Evolutionary conservation across 2,329 filamentous ascomycete species (phyloP).

Genomic region (Orbilia ellipsospora): DNA sequence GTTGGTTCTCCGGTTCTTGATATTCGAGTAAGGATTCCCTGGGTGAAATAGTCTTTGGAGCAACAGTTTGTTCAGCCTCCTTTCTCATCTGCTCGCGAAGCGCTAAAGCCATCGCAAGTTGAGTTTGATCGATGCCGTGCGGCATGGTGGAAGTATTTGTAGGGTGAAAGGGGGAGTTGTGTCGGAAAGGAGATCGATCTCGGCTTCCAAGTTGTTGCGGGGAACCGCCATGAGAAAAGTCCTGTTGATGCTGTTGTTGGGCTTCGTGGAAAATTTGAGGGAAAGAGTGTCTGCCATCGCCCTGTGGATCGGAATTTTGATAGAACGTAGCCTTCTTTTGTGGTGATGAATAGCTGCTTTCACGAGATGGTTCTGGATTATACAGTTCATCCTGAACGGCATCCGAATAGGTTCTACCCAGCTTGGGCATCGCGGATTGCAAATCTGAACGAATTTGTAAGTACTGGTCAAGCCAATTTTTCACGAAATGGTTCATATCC

Average conservation of each 20-base stretch:
- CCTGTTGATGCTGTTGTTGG: slow-evolving; percentile 57
- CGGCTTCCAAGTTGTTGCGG: slow-evolving; percentile 63
- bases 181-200: slow-evolving; percentile 81
- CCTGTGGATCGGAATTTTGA: slow-evolving; percentile 69
- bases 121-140: slow-evolving; percentile 49
- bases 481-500: slow-evolving; percentile 59
- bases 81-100: slow-evolving; percentile 61
- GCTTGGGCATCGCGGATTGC: slow-evolving; percentile 73
- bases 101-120: slow-evolving; percentile 55
- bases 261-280: slow-evolving; percentile 63
- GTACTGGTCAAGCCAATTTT: slow-evolving; percentile 71
- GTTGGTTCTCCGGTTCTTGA: slow-evolving; percentile 75
- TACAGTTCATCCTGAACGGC: slow-evolving; percentile 86
- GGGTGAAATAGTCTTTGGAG: slow-evolving; percentile 90
- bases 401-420: slow-evolving; percentile 87
- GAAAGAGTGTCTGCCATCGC: slow-evolving; percentile 65
- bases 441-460: slow-evolving; percentile 74
- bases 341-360: slow-evolving; percentile 69
- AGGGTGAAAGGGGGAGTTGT: slow-evolving; percentile 62
- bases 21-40: slow-evolving; percentile 92
- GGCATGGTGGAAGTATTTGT: slow-evolving; percentile 54
- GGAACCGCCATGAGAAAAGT: slow-evolving; percentile 30
- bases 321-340: slow-evolving; percentile 78
- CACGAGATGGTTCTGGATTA: slow-evolving; percentile 72
- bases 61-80: slow-evolving; percentile 62